Base-by-base conservation (phyloP, 768 basidiomycete genomes). In the Pulveroboletus sp. region DNA sequence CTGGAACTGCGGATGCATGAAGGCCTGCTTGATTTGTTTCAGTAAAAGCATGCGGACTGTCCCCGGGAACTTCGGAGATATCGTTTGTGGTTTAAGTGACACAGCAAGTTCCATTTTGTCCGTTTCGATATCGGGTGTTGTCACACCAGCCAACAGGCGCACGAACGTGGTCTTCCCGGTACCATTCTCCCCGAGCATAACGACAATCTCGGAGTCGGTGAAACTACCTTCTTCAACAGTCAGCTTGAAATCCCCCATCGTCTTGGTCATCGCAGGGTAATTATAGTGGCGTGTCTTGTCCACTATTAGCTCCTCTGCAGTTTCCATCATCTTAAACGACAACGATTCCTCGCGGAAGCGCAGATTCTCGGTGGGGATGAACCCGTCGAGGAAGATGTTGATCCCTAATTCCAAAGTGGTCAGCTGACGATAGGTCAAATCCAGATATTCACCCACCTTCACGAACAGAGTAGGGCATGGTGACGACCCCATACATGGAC, bases 1-100 rank as follows among this genome's bases (percentile, higher is more conserved):
- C 69, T 95, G 90, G 87, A 99, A 99, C 70, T 98, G 97, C n/a
- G 94, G 88, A 68, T 97, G 94, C 94, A 98, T 95, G 72, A 97
- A 97, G 25, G 93, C 83, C 19, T 80, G 76, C 72, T 95, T 94
- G 74, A 98, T 97, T 70, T 87, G 84, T 75, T 97, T 97, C 43
- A 99, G 64, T 49, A 99, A 72, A 52, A 99, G 74, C 89, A 91
- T 89, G 61, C 95, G 84, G 33, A 99, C 97, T n/a, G 86, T 88
- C 54, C 97, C 97, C 0, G 87, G 86, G 82, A 97, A 98, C 70
- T 91, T 95, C 39, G 95, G 95, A 32, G 94, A 93, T 69, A 98
- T 97, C 40, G 94, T 93, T 74, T 99, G 97, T 2, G 97, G 97
- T 74, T 99, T 99, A 63, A 98, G 77, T 19, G 93, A 95, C n/a